These are phyloP conservation scores for Talaromyces liani DNA, from an alignment of 495 filamentous ascomycete genomes.

Conservation along the genomic window DNA sequence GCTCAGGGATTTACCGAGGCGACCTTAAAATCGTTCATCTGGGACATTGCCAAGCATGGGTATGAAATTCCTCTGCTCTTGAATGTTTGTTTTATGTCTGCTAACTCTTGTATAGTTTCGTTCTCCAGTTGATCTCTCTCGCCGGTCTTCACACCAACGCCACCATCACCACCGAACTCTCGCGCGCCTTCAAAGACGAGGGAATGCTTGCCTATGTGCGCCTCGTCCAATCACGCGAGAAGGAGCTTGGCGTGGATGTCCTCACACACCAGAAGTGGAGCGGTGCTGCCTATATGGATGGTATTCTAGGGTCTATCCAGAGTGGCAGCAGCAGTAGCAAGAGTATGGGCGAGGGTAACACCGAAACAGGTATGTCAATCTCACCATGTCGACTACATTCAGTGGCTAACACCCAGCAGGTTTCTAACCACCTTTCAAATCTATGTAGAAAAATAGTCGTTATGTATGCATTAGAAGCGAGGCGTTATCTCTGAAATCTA, in stretches of 20 bases:
- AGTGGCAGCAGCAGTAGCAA: slow-evolving; percentile 78
- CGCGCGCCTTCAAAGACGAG: slow-evolving; percentile 72
- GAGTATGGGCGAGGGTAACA: slow-evolving; percentile 81
- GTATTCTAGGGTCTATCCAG: slow-evolving; percentile 84
- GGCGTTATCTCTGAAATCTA: not conserved
- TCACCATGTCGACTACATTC: not conserved
- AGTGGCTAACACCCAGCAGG: not conserved
- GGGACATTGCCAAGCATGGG: slow-evolving; percentile 90
- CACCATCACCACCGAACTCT: slow-evolving; percentile 78
- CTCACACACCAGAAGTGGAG: slow-evolving; percentile 99
- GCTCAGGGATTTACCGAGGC: slow-evolving; percentile 79
- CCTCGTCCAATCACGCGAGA: slow-evolving; percentile 78
- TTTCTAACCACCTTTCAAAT: not conserved
- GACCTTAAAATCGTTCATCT: slow-evolving; percentile 79
- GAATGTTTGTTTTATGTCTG: not conserved
- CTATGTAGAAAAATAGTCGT: not conserved
- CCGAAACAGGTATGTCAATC: slow-evolving; percentile 46
- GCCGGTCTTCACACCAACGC: slow-evolving; percentile 88
- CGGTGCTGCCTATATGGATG: slow-evolving; percentile 86
- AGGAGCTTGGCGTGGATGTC: slow-evolving; percentile 88
- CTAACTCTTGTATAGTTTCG: slow-evolving; percentile 45
- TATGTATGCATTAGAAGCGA: not conserved
- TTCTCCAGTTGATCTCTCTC: slow-evolving; percentile 85
- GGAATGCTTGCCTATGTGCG: slow-evolving; percentile 97
- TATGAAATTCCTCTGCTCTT: slow-evolving; percentile 14